Evolutionary conservation across 352 stramenopile genomes (phyloP).

Genomic region (Globisporangium sylvaticum): DNA sequence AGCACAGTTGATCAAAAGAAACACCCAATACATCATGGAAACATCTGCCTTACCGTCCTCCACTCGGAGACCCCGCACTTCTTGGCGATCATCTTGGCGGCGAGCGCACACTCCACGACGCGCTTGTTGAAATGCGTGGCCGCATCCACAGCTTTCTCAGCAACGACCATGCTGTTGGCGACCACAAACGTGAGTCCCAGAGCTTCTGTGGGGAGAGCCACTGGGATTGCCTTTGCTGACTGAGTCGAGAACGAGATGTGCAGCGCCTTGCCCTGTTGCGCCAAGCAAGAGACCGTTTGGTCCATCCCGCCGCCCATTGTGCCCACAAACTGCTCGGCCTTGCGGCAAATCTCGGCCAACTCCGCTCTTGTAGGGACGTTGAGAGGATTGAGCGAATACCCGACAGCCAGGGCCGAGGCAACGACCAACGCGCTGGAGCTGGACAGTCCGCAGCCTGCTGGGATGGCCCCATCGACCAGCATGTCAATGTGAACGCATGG

Average conservation of each 20-base stretch:
- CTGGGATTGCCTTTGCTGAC: conserved; percentile 12
- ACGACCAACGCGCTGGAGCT: conserved; percentile 83
- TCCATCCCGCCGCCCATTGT: conserved; percentile 86
- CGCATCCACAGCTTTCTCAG: conserved; percentile 74
- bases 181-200: conserved; percentile 60
- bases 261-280: conserved; percentile 38
- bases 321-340: conserved; percentile 60
- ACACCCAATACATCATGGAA: no score
- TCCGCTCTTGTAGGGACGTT: conserved; percentile 16
- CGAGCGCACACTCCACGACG: conserved; percentile 73
- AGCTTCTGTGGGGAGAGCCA: conserved; percentile 26
- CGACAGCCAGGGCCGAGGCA: conserved; percentile 42
- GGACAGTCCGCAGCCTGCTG: conserved; percentile 64
- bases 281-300: conserved; percentile 65
- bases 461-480: conserved; percentile 66
- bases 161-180: conserved; percentile 60
- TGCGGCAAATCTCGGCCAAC: conserved; percentile 52
- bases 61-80: conserved; percentile 29
- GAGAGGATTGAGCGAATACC: background rate
- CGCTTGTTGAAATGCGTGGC: conserved; percentile 70
- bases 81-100: conserved; percentile 65
- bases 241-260: conserved; percentile 57
- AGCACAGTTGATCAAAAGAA: no score
- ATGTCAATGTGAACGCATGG: conserved; percentile 20
- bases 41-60: conserved; percentile 7